Percentiles rank a stretch among this genome's conserved stretches.
phyloP scores from a whole-genome alignment of 257 asterid species.

The Scutellaria baicalensis region DNA sequence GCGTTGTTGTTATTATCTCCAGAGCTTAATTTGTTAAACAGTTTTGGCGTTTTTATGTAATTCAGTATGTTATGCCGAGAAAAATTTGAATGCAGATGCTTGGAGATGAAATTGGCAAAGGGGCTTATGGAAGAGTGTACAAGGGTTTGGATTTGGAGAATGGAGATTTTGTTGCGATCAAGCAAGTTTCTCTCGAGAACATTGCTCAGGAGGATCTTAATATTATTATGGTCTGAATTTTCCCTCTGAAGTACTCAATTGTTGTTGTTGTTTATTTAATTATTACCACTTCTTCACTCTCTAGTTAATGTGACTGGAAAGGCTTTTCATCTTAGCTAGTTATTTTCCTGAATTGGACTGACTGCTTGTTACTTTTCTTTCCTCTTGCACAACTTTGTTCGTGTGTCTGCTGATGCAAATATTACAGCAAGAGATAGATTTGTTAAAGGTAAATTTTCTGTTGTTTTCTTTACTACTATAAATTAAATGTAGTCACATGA shows the following conservation, averaged over 20 bases:
- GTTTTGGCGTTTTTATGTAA: background rate
- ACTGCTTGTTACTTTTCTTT: slow-evolving; percentile 12
- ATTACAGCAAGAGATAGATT: slow-evolving; percentile 95
- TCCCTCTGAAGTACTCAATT: background rate
- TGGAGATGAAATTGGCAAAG: slow-evolving; percentile 99
- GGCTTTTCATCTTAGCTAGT: background rate
- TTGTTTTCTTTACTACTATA: background rate
- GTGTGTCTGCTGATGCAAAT: slow-evolving; percentile 5
- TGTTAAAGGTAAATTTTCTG: slow-evolving; percentile 66
- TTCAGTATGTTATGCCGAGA: background rate
- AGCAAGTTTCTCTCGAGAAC: slow-evolving; percentile 93
- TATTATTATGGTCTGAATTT: slow-evolving; percentile 55
- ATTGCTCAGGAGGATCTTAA: slow-evolving; percentile 91
- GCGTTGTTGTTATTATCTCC: slow-evolving; percentile 6
- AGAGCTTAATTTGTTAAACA: background rate
- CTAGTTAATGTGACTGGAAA: slow-evolving; percentile 6
- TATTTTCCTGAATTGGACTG: slow-evolving; percentile 11
- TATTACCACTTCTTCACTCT: background rate
- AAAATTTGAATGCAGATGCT: slow-evolving; percentile 49
- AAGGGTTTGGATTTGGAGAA: slow-evolving; percentile 96
- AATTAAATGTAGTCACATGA: background rate
- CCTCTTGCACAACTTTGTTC: background rate
- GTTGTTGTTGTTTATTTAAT: background rate
- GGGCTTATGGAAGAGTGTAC: slow-evolving; percentile 97
- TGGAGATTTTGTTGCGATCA: slow-evolving; percentile 97